Evolutionary conservation across 2,329 filamentous ascomycete species (phyloP).

Genomic region (Ceratocystis albifundus): DNA sequence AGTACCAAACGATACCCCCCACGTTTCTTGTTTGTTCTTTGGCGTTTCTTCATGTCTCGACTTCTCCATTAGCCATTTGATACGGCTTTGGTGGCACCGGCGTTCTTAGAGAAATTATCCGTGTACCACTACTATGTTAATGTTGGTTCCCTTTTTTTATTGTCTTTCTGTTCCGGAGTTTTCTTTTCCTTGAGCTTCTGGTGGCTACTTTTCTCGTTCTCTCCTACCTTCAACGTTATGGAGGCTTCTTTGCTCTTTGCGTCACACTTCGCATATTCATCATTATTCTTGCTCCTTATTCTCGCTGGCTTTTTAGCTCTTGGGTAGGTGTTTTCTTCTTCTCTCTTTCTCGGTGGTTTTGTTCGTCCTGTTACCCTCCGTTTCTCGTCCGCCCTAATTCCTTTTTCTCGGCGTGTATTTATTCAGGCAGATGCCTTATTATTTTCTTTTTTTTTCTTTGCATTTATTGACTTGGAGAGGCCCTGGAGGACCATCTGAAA

Average conservation of each 20-base stretch:
- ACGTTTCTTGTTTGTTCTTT: slow-evolving; percentile 23
- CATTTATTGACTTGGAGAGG: slow-evolving; percentile 7
- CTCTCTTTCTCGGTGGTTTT: slow-evolving; percentile 3
- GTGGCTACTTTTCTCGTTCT: slow-evolving; percentile 11
- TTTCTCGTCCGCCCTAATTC: slow-evolving; percentile 5
- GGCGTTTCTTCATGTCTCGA: slow-evolving; percentile 17
- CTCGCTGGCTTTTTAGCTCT: slow-evolving; percentile 9
- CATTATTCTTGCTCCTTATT: slow-evolving; percentile 5
- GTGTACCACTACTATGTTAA: slow-evolving; percentile 23
- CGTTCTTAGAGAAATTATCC: slow-evolving; percentile 17
- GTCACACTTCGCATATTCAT: slow-evolving; percentile 14
- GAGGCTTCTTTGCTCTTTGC: slow-evolving; percentile 16
- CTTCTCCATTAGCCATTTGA: slow-evolving; percentile 13
- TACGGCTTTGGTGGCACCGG: slow-evolving; percentile 16
- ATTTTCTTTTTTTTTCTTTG: not conserved
- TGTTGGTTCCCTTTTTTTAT: slow-evolving; percentile 14
- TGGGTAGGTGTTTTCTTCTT: slow-evolving; percentile 7
- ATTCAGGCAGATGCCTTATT: not conserved
- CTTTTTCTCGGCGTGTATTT: not conserved
- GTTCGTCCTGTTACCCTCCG: not conserved
- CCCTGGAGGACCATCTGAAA: slow-evolving; percentile 19
- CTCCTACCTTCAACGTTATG: slow-evolving; percentile 12
- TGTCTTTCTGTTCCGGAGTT: slow-evolving; percentile 13
- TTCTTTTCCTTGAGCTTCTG: slow-evolving; percentile 19
- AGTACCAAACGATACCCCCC: slow-evolving; percentile 24